Conservation (phyloP, 2,329 filamentous ascomycete species). For the Sporothrix humicola region DNA sequence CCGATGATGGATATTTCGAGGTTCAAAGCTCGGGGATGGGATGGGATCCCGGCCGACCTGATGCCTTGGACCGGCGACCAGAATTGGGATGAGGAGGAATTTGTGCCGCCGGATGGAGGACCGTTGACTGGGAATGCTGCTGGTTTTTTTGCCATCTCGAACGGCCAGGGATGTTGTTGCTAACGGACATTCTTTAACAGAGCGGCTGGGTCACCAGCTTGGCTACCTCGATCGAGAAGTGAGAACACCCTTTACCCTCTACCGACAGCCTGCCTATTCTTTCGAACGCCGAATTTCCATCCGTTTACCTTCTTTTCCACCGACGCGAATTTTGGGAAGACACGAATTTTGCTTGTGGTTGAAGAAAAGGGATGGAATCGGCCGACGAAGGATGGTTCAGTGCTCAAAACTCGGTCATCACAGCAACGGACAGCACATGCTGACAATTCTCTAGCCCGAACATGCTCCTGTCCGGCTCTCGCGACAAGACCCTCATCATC, state of each 20-base stretch:
- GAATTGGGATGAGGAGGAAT: conserved; percentile 9
- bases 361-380: conserved; percentile 3
- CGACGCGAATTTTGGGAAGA: conserved; percentile 10
- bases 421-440: conserved; percentile 23
- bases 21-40: neutral
- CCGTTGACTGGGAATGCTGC: conserved; percentile 2
- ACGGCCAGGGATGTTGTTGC: neutral
- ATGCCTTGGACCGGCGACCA: neutral
- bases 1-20: neutral
- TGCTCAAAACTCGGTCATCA: neutral
- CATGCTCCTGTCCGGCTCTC: conserved; percentile 97
- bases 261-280: neutral
- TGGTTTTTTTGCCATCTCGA: neutral
- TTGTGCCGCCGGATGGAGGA: neutral
- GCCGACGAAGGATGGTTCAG: conserved; percentile 10
- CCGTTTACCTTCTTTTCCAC: neutral
- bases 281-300: conserved; percentile 7
- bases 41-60: neutral
- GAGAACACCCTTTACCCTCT: conserved; percentile 49
- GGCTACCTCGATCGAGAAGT: conserved; percentile 99
- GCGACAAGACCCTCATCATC: conserved; percentile 99
- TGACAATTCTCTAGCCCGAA: conserved; percentile 72
- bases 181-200: conserved; percentile 47
- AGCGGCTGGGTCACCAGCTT: conserved; percentile 99
- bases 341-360: conserved; percentile 2